Percentiles rank a stretch among this genome's conserved stretches.
These are phyloP conservation scores for Byssochlamys sp. DNA, from an alignment of 2,329 filamentous ascomycete species.

Conservation along the genomic window DNA sequence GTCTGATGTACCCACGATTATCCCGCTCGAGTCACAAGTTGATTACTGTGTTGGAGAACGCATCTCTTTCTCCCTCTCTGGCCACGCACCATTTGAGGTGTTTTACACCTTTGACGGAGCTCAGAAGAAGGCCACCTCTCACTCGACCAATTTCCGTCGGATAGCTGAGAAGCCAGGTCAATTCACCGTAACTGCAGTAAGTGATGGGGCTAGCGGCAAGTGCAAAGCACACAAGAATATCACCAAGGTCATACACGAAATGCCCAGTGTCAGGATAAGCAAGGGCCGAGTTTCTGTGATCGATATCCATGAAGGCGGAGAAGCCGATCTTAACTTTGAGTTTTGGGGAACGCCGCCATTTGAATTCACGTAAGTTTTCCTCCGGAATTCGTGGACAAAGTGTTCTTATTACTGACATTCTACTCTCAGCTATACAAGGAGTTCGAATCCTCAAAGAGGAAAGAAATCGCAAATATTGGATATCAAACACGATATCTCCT, in stretches of 20 bases:
- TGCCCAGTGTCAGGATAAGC: constrained; percentile 83
- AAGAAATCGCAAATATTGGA: constrained; percentile 75
- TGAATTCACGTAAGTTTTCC: constrained; percentile 63
- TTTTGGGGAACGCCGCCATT: constrained; percentile 95
- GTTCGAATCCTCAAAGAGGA: constrained; percentile 69
- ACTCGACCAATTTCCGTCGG: constrained; percentile 75
- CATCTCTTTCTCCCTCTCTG: constrained; percentile 82
- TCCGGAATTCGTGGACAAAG: not conserved
- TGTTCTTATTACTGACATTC: not conserved
- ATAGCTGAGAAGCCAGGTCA: constrained; percentile 83
- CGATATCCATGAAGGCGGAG: constrained; percentile 93
- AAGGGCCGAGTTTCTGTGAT: constrained; percentile 70
- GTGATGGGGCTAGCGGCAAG: constrained; percentile 71
- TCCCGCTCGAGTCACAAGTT: constrained; percentile 68
- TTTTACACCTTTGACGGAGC: constrained; percentile 79
- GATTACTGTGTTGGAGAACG: constrained; percentile 96
- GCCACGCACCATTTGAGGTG: constrained; percentile 83
- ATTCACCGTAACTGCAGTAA: constrained; percentile 77
- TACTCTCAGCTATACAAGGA: constrained; percentile 61
- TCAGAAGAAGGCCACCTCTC: constrained; percentile 61
- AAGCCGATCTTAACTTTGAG: constrained; percentile 86
- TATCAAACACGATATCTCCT: constrained; percentile 76
- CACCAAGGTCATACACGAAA: constrained; percentile 74
- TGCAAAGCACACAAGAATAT: constrained; percentile 74
- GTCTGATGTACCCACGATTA: constrained; percentile 84